phyloP scores from a whole-genome alignment of 164 flowering plant species.

The Stephania cephalantha region DNA sequence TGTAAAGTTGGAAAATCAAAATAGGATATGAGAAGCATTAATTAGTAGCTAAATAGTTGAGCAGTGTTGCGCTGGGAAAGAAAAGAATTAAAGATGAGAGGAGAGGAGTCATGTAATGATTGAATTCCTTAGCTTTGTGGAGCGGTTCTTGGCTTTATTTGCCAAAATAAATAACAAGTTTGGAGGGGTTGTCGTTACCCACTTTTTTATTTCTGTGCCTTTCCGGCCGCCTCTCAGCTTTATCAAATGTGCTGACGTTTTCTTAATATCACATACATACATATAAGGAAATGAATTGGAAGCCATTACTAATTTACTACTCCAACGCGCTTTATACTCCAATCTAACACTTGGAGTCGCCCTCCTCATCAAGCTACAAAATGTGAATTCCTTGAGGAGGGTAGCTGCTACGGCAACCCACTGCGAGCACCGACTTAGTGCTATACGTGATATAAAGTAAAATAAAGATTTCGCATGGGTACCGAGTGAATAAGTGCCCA shows the following conservation, averaged over 20 bases:
- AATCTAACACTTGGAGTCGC: neutral
- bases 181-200: neutral
- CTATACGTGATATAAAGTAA: too few species aligned
- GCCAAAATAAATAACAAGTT: neutral
- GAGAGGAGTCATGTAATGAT: neutral
- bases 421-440: too few species aligned
- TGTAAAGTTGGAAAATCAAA: too few species aligned
- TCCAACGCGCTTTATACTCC: neutral
- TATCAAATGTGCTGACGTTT: neutral
- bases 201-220: neutral
- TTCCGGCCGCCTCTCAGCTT: neutral
- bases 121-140: neutral
- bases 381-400: too few species aligned
- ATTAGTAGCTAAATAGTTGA: too few species aligned
- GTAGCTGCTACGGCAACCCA: too few species aligned
- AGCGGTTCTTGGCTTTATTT: slow-evolving; percentile 3
- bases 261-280: neutral
- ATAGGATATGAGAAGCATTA: too few species aligned
- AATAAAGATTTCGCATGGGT: too few species aligned
- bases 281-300: neutral
- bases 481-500: too few species aligned
- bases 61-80: too few species aligned
- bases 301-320: neutral
- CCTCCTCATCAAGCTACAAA: neutral
- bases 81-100: neutral